Base-by-base conservation (phyloP, 805 yeast genomes). In the Kodamaea jinghongensis region DNA sequence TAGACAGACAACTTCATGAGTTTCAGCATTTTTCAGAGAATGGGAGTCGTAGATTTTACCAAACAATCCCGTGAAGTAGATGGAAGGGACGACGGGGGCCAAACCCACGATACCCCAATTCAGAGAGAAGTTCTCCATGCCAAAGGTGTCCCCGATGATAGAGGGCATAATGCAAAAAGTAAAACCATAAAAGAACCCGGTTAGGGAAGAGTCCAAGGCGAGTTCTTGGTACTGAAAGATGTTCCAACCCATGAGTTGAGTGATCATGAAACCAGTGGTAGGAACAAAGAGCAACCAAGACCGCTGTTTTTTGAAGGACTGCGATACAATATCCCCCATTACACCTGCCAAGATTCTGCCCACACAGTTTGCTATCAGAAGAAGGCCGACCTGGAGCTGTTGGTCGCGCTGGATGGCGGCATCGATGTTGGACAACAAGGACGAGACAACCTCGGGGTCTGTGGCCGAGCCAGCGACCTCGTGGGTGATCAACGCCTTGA, bases 31-130 rank as follows among this genome's bases (percentile, higher is more conserved):
- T 11, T 26, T 25, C 27, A 6, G 42, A 5, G 71, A 56, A 36
- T 63, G 53, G 11, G 69, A 58, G 54, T 85, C 95, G 56, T 80
- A 85, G 22, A 74, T 68, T 16, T 62, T 54, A 8, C 93, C 93
- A 59, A 84, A 81, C 29, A 79, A 56, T 39, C 71, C 67, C 31
- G 86, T 83, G 47, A 85, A 71, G 43, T 73, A 61, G 46, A 76
- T 75, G 28, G 83, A 75, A 1, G 85, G 78, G 0, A 80, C 46
- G 11, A 82, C 73, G 1, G 93, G 90, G 0, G 89, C 78, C 38
- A 82, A 52, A 8, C 81, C 79, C 15, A 83, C 71, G 26, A 80
- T 54, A 0, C 95, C 95, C 86, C 89, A 85, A 51, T 83, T 83
- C 47, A 75, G 78, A 6, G 86, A 75, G 50, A 84, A 83, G 38